These are phyloP conservation scores for Catenaria anguillulae DNA, from an alignment of 371 early-diverging fungal species.

Conservation along the genomic window DNA sequence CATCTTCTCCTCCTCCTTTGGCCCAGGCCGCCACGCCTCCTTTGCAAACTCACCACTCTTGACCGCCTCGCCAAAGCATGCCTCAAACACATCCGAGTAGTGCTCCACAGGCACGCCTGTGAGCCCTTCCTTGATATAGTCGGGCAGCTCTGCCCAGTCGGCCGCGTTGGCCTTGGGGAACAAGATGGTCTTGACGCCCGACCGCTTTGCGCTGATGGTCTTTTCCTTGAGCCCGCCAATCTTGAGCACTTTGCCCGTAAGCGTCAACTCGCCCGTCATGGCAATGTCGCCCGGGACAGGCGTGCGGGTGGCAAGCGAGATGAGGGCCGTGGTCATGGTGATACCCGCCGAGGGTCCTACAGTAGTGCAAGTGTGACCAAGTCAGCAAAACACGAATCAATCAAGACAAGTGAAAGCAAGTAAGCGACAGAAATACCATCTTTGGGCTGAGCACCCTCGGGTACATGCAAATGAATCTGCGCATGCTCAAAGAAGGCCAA, in stretches of 20 bases:
- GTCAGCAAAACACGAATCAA: too few relatives aligned
- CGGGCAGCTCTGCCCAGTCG: slow-evolving; percentile 91
- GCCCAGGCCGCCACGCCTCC: background rate
- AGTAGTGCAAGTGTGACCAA: background rate
- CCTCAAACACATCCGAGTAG: slow-evolving; percentile 45
- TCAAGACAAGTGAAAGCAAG: background rate
- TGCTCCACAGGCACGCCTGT: slow-evolving; percentile 64
- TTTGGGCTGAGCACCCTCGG: slow-evolving; percentile 95
- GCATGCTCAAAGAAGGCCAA: slow-evolving; percentile 79
- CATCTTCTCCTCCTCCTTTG: too few relatives aligned
- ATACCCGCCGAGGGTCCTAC: slow-evolving; percentile 79
- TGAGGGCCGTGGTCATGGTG: slow-evolving; percentile 84
- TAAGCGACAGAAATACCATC: slow-evolving; percentile 44
- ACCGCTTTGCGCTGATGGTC: slow-evolving; percentile 92
- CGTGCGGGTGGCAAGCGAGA: slow-evolving; percentile 71
- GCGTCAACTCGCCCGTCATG: slow-evolving; percentile 95
- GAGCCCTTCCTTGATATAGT: slow-evolving; percentile 76
- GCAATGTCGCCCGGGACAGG: slow-evolving; percentile 65
- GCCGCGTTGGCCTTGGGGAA: slow-evolving; percentile 78
- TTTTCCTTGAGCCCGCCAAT: slow-evolving; percentile 96
- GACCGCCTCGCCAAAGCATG: slow-evolving; percentile 4
- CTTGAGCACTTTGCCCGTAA: slow-evolving; percentile 89
- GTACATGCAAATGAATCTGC: slow-evolving; percentile 85
- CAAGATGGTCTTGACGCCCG: slow-evolving; percentile 69
- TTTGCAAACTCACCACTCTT: background rate